A percentile compares a stretch with the other conserved stretches of the same genome.
phyloP scores from a whole-genome alignment of 2,329 filamentous ascomycete genomes.

The Cladosporium sp. region DNA sequence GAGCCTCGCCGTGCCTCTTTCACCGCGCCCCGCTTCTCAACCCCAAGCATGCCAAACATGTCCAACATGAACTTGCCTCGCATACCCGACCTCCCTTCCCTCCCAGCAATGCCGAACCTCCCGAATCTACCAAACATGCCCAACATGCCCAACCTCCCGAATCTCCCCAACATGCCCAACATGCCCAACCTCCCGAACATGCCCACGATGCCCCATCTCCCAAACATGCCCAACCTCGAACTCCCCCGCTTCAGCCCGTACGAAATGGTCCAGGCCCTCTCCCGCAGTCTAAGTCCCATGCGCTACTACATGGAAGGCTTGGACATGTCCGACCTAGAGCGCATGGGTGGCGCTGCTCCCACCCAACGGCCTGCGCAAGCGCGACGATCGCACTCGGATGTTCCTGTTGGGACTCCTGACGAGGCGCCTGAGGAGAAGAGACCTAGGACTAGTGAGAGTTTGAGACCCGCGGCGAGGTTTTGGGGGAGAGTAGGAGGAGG shows the following conservation, averaged over 20 bases:
- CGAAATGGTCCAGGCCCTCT: slow-evolving; percentile 44
- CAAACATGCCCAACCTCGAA: slow-evolving; percentile 19
- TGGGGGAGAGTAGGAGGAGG: not conserved
- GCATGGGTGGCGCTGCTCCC: slow-evolving; percentile 1
- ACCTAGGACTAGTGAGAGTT: slow-evolving; percentile 16
- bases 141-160: slow-evolving; percentile 26
- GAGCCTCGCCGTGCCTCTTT: slow-evolving; percentile 19
- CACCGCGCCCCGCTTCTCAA: slow-evolving; percentile 23
- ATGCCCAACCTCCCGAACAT: slow-evolving; percentile 9
- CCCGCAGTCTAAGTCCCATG: slow-evolving; percentile 42
- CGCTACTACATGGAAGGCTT: slow-evolving; percentile 39
- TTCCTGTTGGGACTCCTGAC: slow-evolving; percentile 11
- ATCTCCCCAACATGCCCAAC: slow-evolving; percentile 20
- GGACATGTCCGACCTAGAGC: slow-evolving; percentile 20
- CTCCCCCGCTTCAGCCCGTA: slow-evolving; percentile 40
- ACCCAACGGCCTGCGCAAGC: slow-evolving; percentile 12
- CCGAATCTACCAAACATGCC: slow-evolving; percentile 15
- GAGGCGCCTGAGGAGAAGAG: slow-evolving; percentile 15
- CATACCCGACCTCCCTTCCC: slow-evolving; percentile 10
- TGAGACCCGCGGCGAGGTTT: slow-evolving; percentile 9
- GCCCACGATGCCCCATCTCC: slow-evolving; percentile 21
- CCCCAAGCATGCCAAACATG: slow-evolving; percentile 28
- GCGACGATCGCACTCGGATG: slow-evolving; percentile 30
- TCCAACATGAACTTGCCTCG: slow-evolving; percentile 15
- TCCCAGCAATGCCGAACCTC: slow-evolving; percentile 29